These are phyloP conservation scores for Candida awuae DNA, from an alignment of 805 yeast species.

Conservation along the genomic window DNA sequence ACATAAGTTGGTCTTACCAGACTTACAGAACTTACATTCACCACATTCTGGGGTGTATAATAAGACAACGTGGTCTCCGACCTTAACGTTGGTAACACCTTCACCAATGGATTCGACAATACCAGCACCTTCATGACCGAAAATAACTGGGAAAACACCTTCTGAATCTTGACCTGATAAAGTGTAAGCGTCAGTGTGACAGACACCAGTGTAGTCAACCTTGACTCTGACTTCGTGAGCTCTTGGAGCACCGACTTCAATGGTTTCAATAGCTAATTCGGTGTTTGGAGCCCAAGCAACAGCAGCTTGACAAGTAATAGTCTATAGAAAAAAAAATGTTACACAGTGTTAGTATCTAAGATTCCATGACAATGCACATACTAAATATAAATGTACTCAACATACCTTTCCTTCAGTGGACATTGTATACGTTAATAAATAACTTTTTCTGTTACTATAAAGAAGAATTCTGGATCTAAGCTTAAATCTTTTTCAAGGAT, in stretches of 20 bases:
- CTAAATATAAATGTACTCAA: background rate
- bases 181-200: conserved; percentile 98
- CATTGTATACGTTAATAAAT: conserved; percentile 13
- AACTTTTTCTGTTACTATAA: background rate
- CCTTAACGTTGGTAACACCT: conserved; percentile 83
- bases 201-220: conserved; percentile 82
- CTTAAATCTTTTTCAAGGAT: no score
- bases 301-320: conserved; percentile 86
- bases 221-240: conserved; percentile 97
- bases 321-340: conserved; percentile 11
- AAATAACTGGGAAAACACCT: conserved; percentile 85
- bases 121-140: conserved; percentile 99
- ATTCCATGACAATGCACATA: background rate
- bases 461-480: no score
- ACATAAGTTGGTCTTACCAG: conserved; percentile 96
- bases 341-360: conserved; percentile 1
- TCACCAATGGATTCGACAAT: conserved; percentile 92
- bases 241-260: conserved; percentile 88
- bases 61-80: conserved; percentile 90
- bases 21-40: conserved; percentile 89
- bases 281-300: conserved; percentile 95
- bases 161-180: conserved; percentile 93
- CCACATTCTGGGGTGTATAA: conserved; percentile 95
- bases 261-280: conserved; percentile 65
- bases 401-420: conserved; percentile 27